phyloP scores from a whole-genome alignment of 176 grass and related monocot species.

The Thalia dealbata region DNA sequence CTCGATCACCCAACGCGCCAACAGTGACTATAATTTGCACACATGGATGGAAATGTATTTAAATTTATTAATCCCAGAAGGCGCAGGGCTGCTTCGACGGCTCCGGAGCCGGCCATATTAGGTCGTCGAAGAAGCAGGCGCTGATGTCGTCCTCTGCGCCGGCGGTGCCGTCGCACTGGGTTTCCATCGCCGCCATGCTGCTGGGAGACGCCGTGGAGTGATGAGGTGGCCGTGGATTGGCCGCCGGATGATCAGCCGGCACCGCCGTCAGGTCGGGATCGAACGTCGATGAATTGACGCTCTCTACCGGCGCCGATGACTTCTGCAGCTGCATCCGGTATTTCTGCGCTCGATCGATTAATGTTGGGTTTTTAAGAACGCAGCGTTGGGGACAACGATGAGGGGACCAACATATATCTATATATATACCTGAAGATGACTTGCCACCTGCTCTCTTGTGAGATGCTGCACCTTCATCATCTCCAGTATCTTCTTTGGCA shows the following conservation, averaged over 20 bases:
- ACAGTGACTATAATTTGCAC: no score
- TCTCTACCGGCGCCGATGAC: neutral
- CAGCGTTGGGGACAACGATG: neutral
- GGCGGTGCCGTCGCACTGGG: neutral
- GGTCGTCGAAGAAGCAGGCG: neutral
- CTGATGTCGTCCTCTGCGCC: neutral
- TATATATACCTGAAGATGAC: conserved; percentile 32
- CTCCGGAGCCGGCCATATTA: neutral
- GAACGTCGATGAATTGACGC: neutral
- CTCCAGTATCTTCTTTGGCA: conserved; percentile 38
- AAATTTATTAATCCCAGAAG: no score
- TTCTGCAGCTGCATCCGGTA: neutral
- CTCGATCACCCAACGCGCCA: no score
- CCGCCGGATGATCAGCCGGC: neutral
- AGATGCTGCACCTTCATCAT: conserved; percentile 43
- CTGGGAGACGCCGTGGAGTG: neutral
- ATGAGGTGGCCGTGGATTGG: neutral
- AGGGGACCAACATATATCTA: neutral
- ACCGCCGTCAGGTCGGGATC: neutral
- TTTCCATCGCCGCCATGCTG: neutral
- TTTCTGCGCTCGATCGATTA: neutral
- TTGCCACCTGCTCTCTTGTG: conserved; percentile 44
- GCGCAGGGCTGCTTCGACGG: no score
- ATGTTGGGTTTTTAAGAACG: neutral
- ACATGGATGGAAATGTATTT: no score